Evolutionary conservation across 1,284 basidiomycete species (phyloP), one percentile per base, ranked within the genome.

Genomic region (Marasmius oreades): DNA sequence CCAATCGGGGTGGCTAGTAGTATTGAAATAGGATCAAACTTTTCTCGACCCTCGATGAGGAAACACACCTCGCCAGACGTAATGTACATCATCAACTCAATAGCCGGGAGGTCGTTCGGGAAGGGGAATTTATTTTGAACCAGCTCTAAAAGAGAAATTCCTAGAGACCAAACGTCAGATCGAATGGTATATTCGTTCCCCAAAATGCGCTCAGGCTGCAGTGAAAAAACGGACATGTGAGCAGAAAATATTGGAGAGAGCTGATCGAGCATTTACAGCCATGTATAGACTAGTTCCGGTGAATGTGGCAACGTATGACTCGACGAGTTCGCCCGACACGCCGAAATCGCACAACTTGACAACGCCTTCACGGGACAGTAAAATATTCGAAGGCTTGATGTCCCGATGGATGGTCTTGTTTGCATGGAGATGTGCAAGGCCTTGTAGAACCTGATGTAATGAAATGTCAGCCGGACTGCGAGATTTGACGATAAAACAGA

Each of bases 111-210:
- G 65, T 98, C 95, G 47, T 85, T 88, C 1, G 95, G 93, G 77
- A 98, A 98, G 1, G 97, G 97, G 78, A 96, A 98, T 16, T 90
- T 87, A 67, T 98, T 95, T 70, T 93, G 88, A 1, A 95, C 92
- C 22, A 99, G 84, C 73, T 99, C 96, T 60, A 98, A 81, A 24
- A 99, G 80, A 0, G 95, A 91, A 42, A 99, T 84, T 22, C 95
- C 96, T 28, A 93, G 88, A 1, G 95, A 98, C 95, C 95, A 99
- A n/a, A 99, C 95, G 69, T 99, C 95, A 22, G 95, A 93, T 53
- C 90, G 88, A 69, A 98, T 97, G 26, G 90, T 91, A 71, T 98
- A 98, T 53, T 88, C 84, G 56, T 88, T 79, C 7, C 95, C 95
- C 55, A 85, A 86, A 64, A 98, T 95, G 52, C 96, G 85, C 71